phyloP scores from a whole-genome alignment of 1,284 basidiomycete genomes.

The Naganishia cerealis region DNA sequence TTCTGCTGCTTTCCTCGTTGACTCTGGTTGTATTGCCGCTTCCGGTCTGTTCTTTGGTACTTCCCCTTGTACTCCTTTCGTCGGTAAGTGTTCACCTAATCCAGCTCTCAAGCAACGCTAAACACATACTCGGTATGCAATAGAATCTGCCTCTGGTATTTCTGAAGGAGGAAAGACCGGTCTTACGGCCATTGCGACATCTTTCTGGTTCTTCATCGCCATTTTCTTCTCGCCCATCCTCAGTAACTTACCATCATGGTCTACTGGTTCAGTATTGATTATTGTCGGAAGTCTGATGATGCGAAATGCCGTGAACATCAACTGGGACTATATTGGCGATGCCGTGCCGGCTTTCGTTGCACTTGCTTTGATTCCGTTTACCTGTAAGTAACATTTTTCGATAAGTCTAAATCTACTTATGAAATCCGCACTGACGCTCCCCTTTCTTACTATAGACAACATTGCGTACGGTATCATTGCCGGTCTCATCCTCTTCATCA shows the following conservation, averaged over 20 bases:
- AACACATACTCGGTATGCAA: not conserved
- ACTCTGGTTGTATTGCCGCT: slow-evolving; percentile 44
- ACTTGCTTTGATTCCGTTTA: slow-evolving; percentile 71
- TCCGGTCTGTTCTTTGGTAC: slow-evolving; percentile 66
- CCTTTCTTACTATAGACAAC: slow-evolving; percentile 41
- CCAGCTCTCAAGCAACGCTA: not conserved
- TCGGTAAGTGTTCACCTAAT: slow-evolving; percentile 53
- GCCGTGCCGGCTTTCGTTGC: slow-evolving; percentile 79
- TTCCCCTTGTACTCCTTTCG: slow-evolving; percentile 83
- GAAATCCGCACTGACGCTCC: slow-evolving; percentile 28
- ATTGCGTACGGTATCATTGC: slow-evolving; percentile 88
- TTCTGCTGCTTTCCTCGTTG: slow-evolving; percentile 76
- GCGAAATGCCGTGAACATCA: slow-evolving; percentile 78
- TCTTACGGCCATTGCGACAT: slow-evolving; percentile 72
- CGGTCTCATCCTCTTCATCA: slow-evolving; percentile 68
- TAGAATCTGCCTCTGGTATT: slow-evolving; percentile 49
- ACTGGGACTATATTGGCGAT: slow-evolving; percentile 85
- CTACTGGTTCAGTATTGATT: slow-evolving; percentile 80
- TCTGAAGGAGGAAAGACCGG: slow-evolving; percentile 85
- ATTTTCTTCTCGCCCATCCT: slow-evolving; percentile 90
- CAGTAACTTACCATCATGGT: slow-evolving; percentile 81
- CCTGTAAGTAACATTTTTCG: slow-evolving; percentile 63
- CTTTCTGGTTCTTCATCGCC: slow-evolving; percentile 77
- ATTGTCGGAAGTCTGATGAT: slow-evolving; percentile 89
- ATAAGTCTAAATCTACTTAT: too few relatives aligned